Evolutionary conservation across 208 protist species (phyloP).

Genomic region (Leishmania braziliensis): DNA sequence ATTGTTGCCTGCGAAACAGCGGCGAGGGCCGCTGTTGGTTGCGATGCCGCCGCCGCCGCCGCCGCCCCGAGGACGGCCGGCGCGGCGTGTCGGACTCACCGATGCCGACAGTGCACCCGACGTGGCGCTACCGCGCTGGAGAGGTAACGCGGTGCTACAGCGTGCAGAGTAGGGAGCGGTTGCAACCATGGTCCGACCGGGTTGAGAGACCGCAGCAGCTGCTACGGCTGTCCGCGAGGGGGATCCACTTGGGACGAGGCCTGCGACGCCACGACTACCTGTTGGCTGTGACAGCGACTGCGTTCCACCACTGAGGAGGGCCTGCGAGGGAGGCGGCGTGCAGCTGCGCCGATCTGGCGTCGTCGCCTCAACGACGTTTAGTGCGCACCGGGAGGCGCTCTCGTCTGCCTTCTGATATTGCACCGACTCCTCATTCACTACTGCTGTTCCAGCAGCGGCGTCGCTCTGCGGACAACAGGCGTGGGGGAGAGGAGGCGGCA

Average conservation of each 20-base stretch:
- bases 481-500: not conserved
- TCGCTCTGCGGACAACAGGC: not conserved
- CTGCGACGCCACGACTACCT: not conserved
- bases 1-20: constrained; percentile 1
- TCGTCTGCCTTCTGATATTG: not conserved
- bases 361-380: not conserved
- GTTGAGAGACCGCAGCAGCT: not conserved
- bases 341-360: constrained; percentile 9
- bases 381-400: not conserved
- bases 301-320: not conserved
- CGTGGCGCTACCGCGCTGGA: constrained; percentile 27
- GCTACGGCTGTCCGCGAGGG: constrained; percentile 3
- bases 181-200: not conserved
- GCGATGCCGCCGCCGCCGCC: not conserved
- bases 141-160: constrained; percentile 23
- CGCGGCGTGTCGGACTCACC: constrained; percentile 21
- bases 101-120: constrained; percentile 14
- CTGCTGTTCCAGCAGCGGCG: not conserved
- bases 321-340: constrained; percentile 7
- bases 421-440: not conserved
- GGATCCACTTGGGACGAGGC: not conserved
- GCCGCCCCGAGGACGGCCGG: not conserved
- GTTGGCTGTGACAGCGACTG: not conserved
- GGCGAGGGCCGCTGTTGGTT: constrained; percentile 7
- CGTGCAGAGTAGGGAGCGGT: constrained; percentile 21